These are phyloP conservation scores for Funneliformis geosporum DNA, from an alignment of 192 early-diverging fungal genomes.

Conservation along the genomic window DNA sequence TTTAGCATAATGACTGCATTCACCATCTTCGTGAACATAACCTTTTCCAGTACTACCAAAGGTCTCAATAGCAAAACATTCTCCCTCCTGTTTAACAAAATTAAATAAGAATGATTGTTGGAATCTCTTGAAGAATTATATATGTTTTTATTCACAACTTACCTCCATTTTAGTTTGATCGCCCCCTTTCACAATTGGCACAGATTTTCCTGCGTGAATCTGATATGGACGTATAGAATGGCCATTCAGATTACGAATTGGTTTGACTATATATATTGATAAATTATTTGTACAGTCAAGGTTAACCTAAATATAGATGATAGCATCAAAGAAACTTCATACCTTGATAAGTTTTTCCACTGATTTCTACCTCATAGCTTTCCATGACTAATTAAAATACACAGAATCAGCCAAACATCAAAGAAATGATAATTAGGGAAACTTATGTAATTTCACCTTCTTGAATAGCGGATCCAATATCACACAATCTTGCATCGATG, in stretches of 20 bases:
- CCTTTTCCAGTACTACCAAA: slow-evolving; percentile 95
- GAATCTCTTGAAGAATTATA: neutral
- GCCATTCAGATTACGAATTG: slow-evolving; percentile 95
- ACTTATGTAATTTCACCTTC: slow-evolving; percentile 51
- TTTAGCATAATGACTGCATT: slow-evolving; percentile 89
- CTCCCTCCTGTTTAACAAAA: slow-evolving; percentile 62
- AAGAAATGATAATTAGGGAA: neutral
- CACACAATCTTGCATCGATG: slow-evolving; percentile 92
- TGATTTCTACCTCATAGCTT: slow-evolving; percentile 93
- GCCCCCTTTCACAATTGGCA: slow-evolving; percentile 88
- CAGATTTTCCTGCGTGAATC: slow-evolving; percentile 93
- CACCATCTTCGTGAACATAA: slow-evolving; percentile 85
- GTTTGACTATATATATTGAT: slow-evolving; percentile 63
- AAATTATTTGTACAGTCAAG: neutral
- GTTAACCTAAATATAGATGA: neutral
- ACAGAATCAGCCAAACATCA: neutral
- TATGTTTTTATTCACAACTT: neutral
- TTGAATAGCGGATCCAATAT: slow-evolving; percentile 94
- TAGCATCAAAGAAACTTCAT: neutral
- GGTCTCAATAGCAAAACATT: slow-evolving; percentile 95
- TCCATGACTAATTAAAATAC: slow-evolving; percentile 75
- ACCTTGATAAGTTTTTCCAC: slow-evolving; percentile 88
- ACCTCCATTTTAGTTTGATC: slow-evolving; percentile 92
- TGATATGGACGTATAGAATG: slow-evolving; percentile 90
- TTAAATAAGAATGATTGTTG: too few relatives aligned